These are phyloP conservation scores for Vickermania spadyakhi DNA, from an alignment of 208 protist genomes.

Conservation along the genomic window DNA sequence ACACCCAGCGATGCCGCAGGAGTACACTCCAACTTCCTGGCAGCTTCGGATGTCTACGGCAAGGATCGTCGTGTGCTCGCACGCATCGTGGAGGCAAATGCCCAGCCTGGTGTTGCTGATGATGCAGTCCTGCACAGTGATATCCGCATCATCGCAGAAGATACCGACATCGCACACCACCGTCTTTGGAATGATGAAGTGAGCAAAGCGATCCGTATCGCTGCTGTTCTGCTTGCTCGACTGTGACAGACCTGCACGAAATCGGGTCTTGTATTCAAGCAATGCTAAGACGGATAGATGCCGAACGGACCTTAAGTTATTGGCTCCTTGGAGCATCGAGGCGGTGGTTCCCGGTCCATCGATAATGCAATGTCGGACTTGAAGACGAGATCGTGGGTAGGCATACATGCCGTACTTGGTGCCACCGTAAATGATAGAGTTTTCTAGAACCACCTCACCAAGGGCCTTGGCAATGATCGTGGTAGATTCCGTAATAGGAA, in stretches of 20 bases:
- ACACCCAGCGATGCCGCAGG: slow-evolving; percentile 33
- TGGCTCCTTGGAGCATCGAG: not conserved
- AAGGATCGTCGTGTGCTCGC: slow-evolving; percentile 19
- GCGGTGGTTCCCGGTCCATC: slow-evolving; percentile 27
- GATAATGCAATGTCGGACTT: slow-evolving; percentile 34
- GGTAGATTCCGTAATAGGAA: slow-evolving; percentile 9
- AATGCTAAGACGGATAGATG: slow-evolving; percentile 15
- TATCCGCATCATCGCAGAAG: slow-evolving; percentile 67
- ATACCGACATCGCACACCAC: slow-evolving; percentile 40
- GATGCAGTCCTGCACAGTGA: slow-evolving; percentile 47
- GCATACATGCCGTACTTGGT: slow-evolving; percentile 58
- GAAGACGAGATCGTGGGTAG: slow-evolving; percentile 40
- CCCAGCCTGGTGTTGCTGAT: slow-evolving; percentile 50
- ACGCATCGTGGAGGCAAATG: slow-evolving; percentile 41
- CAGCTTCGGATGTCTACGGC: slow-evolving; percentile 38
- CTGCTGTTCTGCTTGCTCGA: not conserved
- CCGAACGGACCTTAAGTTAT: slow-evolving; percentile 2
- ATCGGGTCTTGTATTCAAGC: slow-evolving; percentile 15
- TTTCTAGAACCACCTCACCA: slow-evolving; percentile 32
- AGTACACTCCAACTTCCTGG: slow-evolving; percentile 46
- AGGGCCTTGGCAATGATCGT: slow-evolving; percentile 49
- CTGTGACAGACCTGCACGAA: slow-evolving; percentile 6
- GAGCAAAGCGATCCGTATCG: slow-evolving; percentile 6
- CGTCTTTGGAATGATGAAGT: slow-evolving; percentile 24
- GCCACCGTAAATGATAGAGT: slow-evolving; percentile 60